phyloP scores from a whole-genome alignment of 2,329 filamentous ascomycete genomes.

The Chrysoporthe puriensis region DNA sequence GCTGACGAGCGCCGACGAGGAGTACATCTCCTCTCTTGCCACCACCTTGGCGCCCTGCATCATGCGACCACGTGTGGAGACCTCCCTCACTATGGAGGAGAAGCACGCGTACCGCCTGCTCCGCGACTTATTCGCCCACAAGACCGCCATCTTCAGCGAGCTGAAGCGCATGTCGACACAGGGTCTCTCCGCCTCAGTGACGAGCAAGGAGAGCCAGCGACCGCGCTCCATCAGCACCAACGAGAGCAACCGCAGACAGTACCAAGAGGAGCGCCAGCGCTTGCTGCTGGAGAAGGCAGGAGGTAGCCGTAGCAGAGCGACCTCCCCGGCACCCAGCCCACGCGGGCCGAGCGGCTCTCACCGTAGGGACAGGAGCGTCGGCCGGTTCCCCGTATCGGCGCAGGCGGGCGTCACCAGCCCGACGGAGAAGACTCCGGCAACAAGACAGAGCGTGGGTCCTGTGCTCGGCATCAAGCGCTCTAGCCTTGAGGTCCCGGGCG shows the following conservation, averaged over 20 bases:
- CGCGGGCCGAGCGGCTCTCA: conserved; percentile 52
- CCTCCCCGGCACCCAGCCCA: conserved; percentile 69
- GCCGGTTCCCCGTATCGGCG: conserved; percentile 76
- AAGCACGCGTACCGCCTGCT: conserved; percentile 89
- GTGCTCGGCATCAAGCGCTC: conserved; percentile 59
- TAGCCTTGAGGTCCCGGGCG: conserved; percentile 81
- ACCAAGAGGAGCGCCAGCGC: conserved; percentile 91
- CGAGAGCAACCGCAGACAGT: conserved; percentile 89
- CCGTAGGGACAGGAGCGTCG: conserved; percentile 78
- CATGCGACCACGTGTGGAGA: conserved; percentile 84
- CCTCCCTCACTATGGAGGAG: conserved; percentile 91
- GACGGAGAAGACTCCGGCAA: conserved; percentile 57
- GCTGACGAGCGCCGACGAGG: conserved; percentile 91
- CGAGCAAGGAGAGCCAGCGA: conserved; percentile 50
- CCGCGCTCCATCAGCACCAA: conserved; percentile 91
- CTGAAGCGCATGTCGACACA: conserved; percentile 85
- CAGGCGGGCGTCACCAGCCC: conserved; percentile 57
- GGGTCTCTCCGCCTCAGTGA: conserved; percentile 57
- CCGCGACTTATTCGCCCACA: conserved; percentile 89
- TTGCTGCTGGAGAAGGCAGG: conserved; percentile 73
- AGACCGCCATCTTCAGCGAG: conserved; percentile 93
- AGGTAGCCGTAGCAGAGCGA: conserved; percentile 70
- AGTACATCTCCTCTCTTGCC: conserved; percentile 76
- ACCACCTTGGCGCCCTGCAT: conserved; percentile 81
- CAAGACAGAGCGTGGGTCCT: conserved; percentile 49